Evolutionary conservation across 2,329 filamentous ascomycete genomes (phyloP).

Genomic region (Penicillium freii): DNA sequence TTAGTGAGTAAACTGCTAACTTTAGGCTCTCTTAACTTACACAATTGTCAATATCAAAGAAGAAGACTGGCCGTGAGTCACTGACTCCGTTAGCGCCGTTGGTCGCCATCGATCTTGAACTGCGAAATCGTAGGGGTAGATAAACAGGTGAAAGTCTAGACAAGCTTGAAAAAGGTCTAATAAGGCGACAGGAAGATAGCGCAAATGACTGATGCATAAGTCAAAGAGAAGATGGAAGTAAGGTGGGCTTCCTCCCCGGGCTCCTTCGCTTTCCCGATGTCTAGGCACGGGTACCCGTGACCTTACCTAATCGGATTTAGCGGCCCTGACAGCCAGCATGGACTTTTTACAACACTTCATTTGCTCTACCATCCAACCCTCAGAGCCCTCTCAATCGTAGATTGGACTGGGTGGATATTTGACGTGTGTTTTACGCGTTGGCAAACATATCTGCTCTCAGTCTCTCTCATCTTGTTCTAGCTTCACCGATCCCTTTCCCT

Average conservation of each 20-base stretch:
- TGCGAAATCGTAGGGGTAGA: background rate
- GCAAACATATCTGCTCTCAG: background rate
- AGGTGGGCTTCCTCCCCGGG: background rate
- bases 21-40: constrained; percentile 44
- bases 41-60: constrained; percentile 98
- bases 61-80: constrained; percentile 57
- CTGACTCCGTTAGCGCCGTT: constrained; percentile 18
- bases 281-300: background rate
- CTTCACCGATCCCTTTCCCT: constrained; percentile 7
- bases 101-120: constrained; percentile 25
- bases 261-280: background rate
- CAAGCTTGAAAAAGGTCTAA: constrained; percentile 1
- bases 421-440: background rate
- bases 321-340: constrained; percentile 8
- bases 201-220: constrained; percentile 20
- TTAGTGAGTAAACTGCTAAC: background rate
- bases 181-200: constrained; percentile 4
- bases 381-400: constrained; percentile 3
- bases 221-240: background rate
- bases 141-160: constrained; percentile 1
- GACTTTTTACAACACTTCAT: constrained; percentile 9
- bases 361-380: constrained; percentile 11
- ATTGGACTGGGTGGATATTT: constrained; percentile 6
- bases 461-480: constrained; percentile 9
- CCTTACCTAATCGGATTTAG: constrained; percentile 22